Conservation (phyloP, 441 rosid genomes). For the Hura crepitans region DNA sequence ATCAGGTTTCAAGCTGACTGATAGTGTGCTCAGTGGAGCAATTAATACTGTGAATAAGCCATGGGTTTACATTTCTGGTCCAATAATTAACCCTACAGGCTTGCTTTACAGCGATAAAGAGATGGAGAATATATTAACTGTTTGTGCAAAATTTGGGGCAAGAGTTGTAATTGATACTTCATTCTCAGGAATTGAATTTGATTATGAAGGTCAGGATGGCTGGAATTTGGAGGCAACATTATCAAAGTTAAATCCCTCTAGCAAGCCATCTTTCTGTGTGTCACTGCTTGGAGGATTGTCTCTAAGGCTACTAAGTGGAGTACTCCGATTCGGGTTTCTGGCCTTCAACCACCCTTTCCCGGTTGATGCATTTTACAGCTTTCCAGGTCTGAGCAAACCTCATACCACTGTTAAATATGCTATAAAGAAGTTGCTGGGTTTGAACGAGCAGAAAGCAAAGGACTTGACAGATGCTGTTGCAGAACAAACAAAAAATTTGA, state of each 20-base stretch:
- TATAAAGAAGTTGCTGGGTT: slow-evolving; percentile 65
- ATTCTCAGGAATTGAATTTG: slow-evolving; percentile 79
- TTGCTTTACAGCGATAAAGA: slow-evolving; percentile 66
- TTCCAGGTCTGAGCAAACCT: slow-evolving; percentile 90
- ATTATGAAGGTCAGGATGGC: slow-evolving; percentile 46
- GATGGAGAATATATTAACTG: slow-evolving; percentile 52
- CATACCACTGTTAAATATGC: slow-evolving; percentile 79
- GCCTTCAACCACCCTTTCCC: slow-evolving; percentile 47
- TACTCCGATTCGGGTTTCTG: slow-evolving; percentile 62
- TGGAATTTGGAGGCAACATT: slow-evolving; percentile 56
- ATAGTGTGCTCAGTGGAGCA: slow-evolving; percentile 35
- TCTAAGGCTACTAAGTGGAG: slow-evolving; percentile 66
- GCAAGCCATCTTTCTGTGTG: slow-evolving; percentile 46
- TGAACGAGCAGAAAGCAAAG: slow-evolving; percentile 45
- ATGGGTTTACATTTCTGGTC: slow-evolving; percentile 90
- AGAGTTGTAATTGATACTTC: slow-evolving; percentile 81
- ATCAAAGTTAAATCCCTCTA: slow-evolving; percentile 44
- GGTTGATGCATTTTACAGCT: slow-evolving; percentile 56
- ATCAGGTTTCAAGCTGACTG: slow-evolving; percentile 69
- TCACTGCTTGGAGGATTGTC: slow-evolving; percentile 80
- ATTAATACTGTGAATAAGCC: slow-evolving; percentile 62
- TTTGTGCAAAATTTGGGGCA: slow-evolving; percentile 73
- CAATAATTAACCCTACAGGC: slow-evolving; percentile 84
- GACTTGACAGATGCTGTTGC: slow-evolving; percentile 49
- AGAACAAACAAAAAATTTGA: slow-evolving; percentile 44